Conservation (phyloP, 192 early-diverging fungal genomes). For the Podila minutissima region DNA sequence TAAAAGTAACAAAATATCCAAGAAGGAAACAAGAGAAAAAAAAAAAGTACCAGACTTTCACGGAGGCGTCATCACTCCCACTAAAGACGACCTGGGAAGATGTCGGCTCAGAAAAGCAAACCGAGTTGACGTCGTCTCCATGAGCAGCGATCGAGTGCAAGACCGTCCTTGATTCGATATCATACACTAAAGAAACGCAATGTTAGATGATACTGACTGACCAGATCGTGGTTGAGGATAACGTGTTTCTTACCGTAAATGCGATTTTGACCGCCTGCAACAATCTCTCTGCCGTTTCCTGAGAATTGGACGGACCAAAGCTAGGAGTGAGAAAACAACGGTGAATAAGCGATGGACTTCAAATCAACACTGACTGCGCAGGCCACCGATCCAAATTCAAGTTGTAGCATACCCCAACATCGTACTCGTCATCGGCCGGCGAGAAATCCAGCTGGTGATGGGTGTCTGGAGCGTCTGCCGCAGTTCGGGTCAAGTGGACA, state of each 20-base stretch:
- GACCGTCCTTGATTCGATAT: slow-evolving; percentile 62
- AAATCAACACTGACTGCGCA: neutral
- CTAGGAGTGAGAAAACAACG: slow-evolving; percentile 19
- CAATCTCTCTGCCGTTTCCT: slow-evolving; percentile 66
- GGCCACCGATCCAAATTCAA: neutral
- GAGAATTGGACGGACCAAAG: slow-evolving; percentile 75
- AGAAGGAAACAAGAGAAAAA: neutral
- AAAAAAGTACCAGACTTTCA: slow-evolving; percentile 61
- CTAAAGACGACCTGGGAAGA: slow-evolving; percentile 68
- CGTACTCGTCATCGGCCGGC: slow-evolving; percentile 12
- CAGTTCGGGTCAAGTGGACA: slow-evolving; percentile 64
- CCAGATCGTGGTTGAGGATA: neutral
- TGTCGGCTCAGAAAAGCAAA: slow-evolving; percentile 60
- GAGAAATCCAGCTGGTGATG: slow-evolving; percentile 55
- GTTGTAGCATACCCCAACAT: slow-evolving; percentile 9
- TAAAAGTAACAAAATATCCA: neutral
- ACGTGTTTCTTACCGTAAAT: slow-evolving; percentile 39
- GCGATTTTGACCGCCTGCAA: slow-evolving; percentile 59
- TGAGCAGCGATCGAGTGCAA: slow-evolving; percentile 64
- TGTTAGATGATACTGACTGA: too few relatives aligned
- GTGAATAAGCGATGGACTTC: neutral
- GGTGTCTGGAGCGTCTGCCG: slow-evolving; percentile 35
- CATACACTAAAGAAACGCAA: slow-evolving; percentile 53
- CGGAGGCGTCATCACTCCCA: slow-evolving; percentile 68
- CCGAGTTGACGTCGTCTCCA: slow-evolving; percentile 75